phyloP scores from a whole-genome alignment of 2,329 filamentous ascomycete species.

The Macroventuria anomochaeta region DNA sequence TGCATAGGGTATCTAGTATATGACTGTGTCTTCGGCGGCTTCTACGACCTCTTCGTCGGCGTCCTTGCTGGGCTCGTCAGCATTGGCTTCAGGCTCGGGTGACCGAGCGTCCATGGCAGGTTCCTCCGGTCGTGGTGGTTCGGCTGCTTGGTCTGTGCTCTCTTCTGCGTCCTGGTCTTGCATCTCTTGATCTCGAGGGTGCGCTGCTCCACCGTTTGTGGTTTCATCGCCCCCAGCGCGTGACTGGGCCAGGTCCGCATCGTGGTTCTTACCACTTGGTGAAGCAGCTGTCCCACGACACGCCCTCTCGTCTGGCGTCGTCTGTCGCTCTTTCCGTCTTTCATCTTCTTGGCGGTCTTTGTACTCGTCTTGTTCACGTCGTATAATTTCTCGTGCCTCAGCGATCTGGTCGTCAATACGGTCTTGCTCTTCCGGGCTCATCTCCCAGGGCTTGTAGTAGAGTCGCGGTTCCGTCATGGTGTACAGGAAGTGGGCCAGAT shows the following conservation, averaged over 20 bases:
- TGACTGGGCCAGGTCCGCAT: conserved; percentile 30
- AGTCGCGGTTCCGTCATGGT: conserved; percentile 76
- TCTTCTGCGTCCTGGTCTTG: conserved; percentile 33
- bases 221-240: conserved; percentile 29
- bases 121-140: conserved; percentile 20
- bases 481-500: conserved; percentile 73
- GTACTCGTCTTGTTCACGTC: conserved; percentile 70
- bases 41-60: conserved; percentile 74
- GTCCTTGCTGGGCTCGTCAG: conserved; percentile 50
- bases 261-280: conserved; percentile 33
- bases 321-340: conserved; percentile 28
- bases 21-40: conserved; percentile 87
- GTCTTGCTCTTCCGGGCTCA: conserved; percentile 71
- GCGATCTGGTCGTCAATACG: conserved; percentile 73
- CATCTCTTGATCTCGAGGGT: conserved; percentile 33
- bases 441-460: conserved; percentile 85
- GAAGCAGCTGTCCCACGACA: conserved; percentile 25
- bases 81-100: conserved; percentile 36
- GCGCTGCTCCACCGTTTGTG: conserved; percentile 33
- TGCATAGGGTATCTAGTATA: conserved; percentile 69
- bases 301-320: conserved; percentile 18
- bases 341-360: conserved; percentile 51
- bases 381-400: conserved; percentile 68
- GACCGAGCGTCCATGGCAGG: conserved; percentile 26
- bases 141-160: conserved; percentile 27